Conservation (phyloP, 2,329 filamentous ascomycete species). For the Colletotrichum tropicale region DNA sequence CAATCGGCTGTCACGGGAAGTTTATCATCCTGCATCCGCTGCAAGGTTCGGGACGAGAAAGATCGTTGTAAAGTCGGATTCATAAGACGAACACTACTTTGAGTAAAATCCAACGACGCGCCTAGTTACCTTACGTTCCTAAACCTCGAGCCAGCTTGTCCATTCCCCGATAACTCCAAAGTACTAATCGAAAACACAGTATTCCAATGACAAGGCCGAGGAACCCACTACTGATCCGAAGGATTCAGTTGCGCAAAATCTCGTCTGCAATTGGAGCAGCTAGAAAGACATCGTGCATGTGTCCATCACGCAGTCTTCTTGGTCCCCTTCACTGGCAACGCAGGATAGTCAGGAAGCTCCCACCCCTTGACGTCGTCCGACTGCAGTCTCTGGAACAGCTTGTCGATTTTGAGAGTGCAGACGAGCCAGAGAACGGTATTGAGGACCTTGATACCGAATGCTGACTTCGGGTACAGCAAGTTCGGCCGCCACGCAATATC, state of each 20-base stretch:
- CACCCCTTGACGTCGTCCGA: conserved; percentile 11
- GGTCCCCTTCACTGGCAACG: not conserved
- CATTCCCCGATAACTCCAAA: not conserved
- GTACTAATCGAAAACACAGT: not conserved
- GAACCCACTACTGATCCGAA: not conserved
- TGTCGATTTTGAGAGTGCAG: not conserved
- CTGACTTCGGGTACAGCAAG: conserved; percentile 7
- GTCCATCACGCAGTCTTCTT: not conserved
- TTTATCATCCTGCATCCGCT: not conserved
- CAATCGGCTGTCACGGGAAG: not conserved
- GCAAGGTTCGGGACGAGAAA: not conserved
- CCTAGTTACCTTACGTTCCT: not conserved
- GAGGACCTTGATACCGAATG: not conserved
- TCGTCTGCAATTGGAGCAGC: not conserved
- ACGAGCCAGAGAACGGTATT: conserved; percentile 4
- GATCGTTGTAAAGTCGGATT: not conserved
- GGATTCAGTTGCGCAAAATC: not conserved
- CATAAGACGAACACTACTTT: not conserved
- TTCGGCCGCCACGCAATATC: conserved; percentile 17
- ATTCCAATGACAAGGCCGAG: not conserved
- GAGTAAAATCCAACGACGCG: not conserved
- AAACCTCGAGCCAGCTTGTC: not conserved
- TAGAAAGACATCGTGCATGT: not conserved
- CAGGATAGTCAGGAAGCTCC: conserved; percentile 5
- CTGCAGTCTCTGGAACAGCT: conserved; percentile 1